Conservation (phyloP, 108 stramenopile genomes). For the Fragilaria radians region DNA sequence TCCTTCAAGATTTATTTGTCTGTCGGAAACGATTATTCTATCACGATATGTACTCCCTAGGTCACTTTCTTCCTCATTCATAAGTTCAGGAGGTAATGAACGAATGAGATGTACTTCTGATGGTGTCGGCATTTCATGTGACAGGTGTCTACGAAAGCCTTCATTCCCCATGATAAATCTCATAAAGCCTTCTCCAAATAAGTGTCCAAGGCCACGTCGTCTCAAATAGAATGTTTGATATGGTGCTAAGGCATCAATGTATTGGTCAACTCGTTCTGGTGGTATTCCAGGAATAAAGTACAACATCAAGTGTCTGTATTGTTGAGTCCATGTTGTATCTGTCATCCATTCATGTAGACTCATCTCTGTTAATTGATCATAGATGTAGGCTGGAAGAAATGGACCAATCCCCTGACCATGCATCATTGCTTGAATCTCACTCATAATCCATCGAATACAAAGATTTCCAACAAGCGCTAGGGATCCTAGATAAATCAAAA, state of each 20-base stretch:
- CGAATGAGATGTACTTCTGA: too few species aligned
- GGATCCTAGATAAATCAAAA: too few species aligned
- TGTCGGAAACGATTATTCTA: too few species aligned
- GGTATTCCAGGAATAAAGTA: conserved; percentile 74
- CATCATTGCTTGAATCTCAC: conserved; percentile 10
- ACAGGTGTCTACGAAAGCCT: too few species aligned
- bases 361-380: conserved; percentile 35
- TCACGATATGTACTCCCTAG: too few species aligned
- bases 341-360: conserved; percentile 65
- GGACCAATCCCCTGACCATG: conserved; percentile 23
- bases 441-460: background rate
- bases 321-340: conserved; percentile 29
- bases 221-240: conserved; percentile 45
- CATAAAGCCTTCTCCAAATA: conserved; percentile 32
- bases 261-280: conserved; percentile 42
- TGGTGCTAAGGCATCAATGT: conserved; percentile 48
- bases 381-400: conserved; percentile 43
- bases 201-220: conserved; percentile 39
- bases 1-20: too few species aligned
- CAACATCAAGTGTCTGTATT: conserved; percentile 47
- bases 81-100: too few species aligned
- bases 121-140: too few species aligned
- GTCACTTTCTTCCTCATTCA: too few species aligned
- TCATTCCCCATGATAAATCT: conserved; percentile 31
- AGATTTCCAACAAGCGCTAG: too few species aligned